Evolutionary conservation across 768 basidiomycete species (phyloP), one percentile per base, ranked within the genome.

Genomic region (Hortiboletus campestris): DNA sequence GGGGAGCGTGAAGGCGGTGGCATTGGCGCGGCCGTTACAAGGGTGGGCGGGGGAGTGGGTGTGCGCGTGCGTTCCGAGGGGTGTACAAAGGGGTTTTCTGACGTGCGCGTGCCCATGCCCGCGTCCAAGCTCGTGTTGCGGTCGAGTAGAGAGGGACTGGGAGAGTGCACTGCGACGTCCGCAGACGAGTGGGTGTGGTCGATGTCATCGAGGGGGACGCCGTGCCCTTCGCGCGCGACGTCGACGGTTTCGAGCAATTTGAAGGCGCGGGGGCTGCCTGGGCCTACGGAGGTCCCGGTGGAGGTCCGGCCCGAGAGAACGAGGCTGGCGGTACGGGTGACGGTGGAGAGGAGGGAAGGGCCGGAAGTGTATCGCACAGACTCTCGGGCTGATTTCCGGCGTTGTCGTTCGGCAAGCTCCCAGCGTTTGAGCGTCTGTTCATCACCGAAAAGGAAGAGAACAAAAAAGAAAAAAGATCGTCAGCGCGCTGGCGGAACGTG

Each of bases 391-490:
- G 81, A 78, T 71, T 85, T 91, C 74, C 91, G 81, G 55, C 88
- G 80, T 62, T 84, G 84, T 19, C 87, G 80, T 65, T 93, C 91
- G 39, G 83, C 83, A 44, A 83, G 74, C 62, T 93, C 91, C 91
- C 90, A 93, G 41, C 80, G 80, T 60, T 80, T 78, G 28, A 94
- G 76, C 56, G 83, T 93, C 91, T 93, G 69, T 55, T 32, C 9
- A 6, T 48, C 47, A 28, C 29, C 41, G 14, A 20, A 36, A 43
- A 47, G 8, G 32, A 53, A 25, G 25, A 46, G 22, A 34, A 11
- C n/a, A 25, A 6, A 25, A 4, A 4, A 25, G 4, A 25, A n/a
- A 43, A 29, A 17, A 9, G 40, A 40, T 34, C 12, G 17, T 65
- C 40, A 62, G 46, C 14, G 16, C 7, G 35, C 16, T 58, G 25